Percentiles rank a stretch among this genome's conserved stretches.
Evolutionary conservation across 371 early-diverging fungal species (phyloP).

Genomic region (Mucor saturninus): DNA sequence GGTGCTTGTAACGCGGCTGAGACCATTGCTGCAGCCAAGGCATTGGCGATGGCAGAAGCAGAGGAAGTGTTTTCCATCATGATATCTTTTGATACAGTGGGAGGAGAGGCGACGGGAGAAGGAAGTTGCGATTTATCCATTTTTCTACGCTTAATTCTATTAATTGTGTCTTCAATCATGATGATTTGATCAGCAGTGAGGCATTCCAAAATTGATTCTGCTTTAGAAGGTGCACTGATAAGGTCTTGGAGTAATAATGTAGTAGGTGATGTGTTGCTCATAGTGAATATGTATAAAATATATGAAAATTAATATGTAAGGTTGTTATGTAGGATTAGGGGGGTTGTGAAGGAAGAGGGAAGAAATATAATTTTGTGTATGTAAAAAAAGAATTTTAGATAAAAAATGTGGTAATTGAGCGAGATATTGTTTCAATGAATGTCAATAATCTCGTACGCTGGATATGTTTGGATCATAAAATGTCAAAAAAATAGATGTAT

Average conservation of each 20-base stretch:
- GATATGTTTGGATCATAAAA: conserved; percentile 32
- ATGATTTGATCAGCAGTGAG: conserved; percentile 46
- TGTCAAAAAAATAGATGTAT: conserved; percentile 14
- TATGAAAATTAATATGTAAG: too few relatives aligned
- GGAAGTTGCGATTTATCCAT: conserved; percentile 31
- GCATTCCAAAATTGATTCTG: conserved; percentile 41
- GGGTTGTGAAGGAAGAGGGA: too few relatives aligned
- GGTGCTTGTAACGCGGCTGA: conserved; percentile 30
- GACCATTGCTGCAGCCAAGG: conserved; percentile 41
- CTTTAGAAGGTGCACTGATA: conserved; percentile 41
- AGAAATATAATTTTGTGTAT: not conserved
- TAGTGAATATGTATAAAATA: conserved; percentile 1
- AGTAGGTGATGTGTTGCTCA: conserved; percentile 18
- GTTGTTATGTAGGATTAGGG: too few relatives aligned
- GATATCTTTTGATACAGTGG: conserved; percentile 8
- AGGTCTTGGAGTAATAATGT: conserved; percentile 39
- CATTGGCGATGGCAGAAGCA: conserved; percentile 37
- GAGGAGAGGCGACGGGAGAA: conserved; percentile 20
- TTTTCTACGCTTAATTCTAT: conserved; percentile 47
- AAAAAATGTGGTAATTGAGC: conserved; percentile 12
- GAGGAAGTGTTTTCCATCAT: conserved; percentile 13
- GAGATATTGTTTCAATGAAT: conserved; percentile 30
- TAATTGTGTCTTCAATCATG: conserved; percentile 46
- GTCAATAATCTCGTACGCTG: conserved; percentile 29
- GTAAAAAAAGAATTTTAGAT: not conserved